A percentile compares a stretch with the other conserved stretches of the same genome.
phyloP scores from a whole-genome alignment of 2,329 filamentous ascomycete genomes.

The Pestalotiopsis sp. region DNA sequence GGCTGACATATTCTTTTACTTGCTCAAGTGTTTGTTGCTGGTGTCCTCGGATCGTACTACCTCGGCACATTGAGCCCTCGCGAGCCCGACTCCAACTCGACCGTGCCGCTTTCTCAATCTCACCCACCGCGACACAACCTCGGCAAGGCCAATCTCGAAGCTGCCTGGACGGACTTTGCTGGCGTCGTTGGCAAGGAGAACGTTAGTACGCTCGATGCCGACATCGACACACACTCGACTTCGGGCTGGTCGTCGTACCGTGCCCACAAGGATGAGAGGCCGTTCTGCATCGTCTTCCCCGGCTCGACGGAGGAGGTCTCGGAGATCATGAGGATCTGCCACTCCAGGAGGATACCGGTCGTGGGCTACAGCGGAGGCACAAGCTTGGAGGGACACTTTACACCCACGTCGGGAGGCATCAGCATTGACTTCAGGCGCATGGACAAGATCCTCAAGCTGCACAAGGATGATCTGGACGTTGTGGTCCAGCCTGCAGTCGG shows the following conservation, averaged over 20 bases:
- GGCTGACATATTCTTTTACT: background rate
- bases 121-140: slow-evolving; percentile 58
- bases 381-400: slow-evolving; percentile 77
- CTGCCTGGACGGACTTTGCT: slow-evolving; percentile 71
- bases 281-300: slow-evolving; percentile 74
- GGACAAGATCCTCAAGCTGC: slow-evolving; percentile 69
- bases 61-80: slow-evolving; percentile 59
- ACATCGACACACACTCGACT: slow-evolving; percentile 59
- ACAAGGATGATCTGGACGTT: slow-evolving; percentile 69
- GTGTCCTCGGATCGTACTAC: slow-evolving; percentile 58
- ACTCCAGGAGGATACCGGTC: slow-evolving; percentile 70
- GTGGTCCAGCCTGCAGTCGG: slow-evolving; percentile 75
- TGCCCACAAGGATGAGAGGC: slow-evolving; percentile 47
- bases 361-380: slow-evolving; percentile 78
- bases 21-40: slow-evolving; percentile 51
- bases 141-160: slow-evolving; percentile 65
- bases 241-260: slow-evolving; percentile 67
- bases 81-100: slow-evolving; percentile 56
- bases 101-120: slow-evolving; percentile 57
- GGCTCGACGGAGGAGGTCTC: slow-evolving; percentile 74
- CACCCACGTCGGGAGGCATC: slow-evolving; percentile 72
- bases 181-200: slow-evolving; percentile 66
- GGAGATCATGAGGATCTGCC: slow-evolving; percentile 75
- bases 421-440: slow-evolving; percentile 78
- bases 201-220: slow-evolving; percentile 61